Base-by-base conservation (phyloP, 2,329 filamentous ascomycete species). In the Kalmusia sp. region DNA sequence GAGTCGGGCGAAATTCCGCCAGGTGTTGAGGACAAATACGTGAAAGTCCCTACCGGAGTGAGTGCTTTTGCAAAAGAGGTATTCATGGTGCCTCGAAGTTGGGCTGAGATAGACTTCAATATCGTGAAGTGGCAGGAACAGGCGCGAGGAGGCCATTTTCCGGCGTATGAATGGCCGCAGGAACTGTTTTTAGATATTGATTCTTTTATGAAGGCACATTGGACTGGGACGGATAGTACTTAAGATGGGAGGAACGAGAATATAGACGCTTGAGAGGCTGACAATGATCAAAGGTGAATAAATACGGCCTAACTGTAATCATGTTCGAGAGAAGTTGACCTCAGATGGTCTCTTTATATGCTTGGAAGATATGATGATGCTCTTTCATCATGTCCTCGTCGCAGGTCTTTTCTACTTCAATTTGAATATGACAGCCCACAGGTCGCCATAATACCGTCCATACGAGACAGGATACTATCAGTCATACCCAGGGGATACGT, bases 61-160 rank as follows among this genome's bases (percentile, higher is more conserved):
- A 40, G 30, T 15, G 34, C 34, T 28, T 49, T 49, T 25, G n/a
- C 34, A 9, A 33, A 15, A 27, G 46, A 49, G 46, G 25, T 49
- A 3, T 33, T 22, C 28, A 31, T 39, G 46, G 25, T 40, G n/a
- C 46, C 46, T 24, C 35, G 46, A 7, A 31, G 17, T 3, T 49
- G 46, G 46, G 46, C 31, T 6, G 33, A 47, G 44, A 47, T 7
- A 22, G 31, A 37, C 6, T 33, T 37, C 14, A 27, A 37, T 21
- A 15, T 47, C 6, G 31, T 27, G n/a, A 7, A 19, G 15, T 37
- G 33, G 44, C 24, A 15, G 14, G 21, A 37, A 22, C n/a, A 19
- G 12, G 12, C 14, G 9, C 3, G 9, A 14, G 44, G 44, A 19
- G 44, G 44, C 2, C 33, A 47, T 28, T 47, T 47, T 21, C 31